Conservation (phyloP, 2,329 filamentous ascomycete species). For the Teratosphaeria pseudoeucalypti region DNA sequence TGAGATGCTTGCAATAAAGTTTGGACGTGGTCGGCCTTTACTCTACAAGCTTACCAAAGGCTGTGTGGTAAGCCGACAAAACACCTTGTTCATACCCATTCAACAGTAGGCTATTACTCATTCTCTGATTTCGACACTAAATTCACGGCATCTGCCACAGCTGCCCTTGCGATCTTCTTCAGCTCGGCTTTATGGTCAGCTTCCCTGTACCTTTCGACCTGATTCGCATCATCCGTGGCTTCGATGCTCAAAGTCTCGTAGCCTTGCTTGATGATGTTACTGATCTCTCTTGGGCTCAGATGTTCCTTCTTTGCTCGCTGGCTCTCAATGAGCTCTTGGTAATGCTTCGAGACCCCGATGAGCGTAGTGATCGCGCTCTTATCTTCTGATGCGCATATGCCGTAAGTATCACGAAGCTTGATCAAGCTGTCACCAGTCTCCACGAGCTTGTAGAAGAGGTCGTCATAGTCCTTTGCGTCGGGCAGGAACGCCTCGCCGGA, state of each 20-base stretch:
- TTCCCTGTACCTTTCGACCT: slow-evolving; percentile 76
- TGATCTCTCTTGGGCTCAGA: slow-evolving; percentile 73
- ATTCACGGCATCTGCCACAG: slow-evolving; percentile 54
- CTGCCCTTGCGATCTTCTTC: slow-evolving; percentile 76
- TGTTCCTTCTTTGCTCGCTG: slow-evolving; percentile 45
- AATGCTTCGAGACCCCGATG: slow-evolving; percentile 73
- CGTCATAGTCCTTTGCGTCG: slow-evolving; percentile 78
- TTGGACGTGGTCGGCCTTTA: background rate
- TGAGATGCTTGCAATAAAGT: background rate
- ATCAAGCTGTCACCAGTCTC: slow-evolving; percentile 75
- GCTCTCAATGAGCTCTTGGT: slow-evolving; percentile 67
- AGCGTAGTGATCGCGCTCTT: slow-evolving; percentile 71
- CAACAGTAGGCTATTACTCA: background rate
- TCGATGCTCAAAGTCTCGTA: slow-evolving; percentile 93
- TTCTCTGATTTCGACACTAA: slow-evolving; percentile 6
- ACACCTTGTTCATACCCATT: background rate
- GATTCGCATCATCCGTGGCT: slow-evolving; percentile 58
- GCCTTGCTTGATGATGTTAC: slow-evolving; percentile 86
- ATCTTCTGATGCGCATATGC: slow-evolving; percentile 27
- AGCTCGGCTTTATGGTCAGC: slow-evolving; percentile 72
- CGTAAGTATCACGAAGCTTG: slow-evolving; percentile 73
- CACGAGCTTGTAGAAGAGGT: slow-evolving; percentile 96
- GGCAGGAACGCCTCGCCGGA: slow-evolving; percentile 86
- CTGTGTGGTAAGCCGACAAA: background rate
- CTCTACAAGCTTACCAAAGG: background rate